Evolutionary conservation across 805 yeast genomes (phyloP), one percentile per base, ranked within the genome.

Genomic region (Candida maesae): DNA sequence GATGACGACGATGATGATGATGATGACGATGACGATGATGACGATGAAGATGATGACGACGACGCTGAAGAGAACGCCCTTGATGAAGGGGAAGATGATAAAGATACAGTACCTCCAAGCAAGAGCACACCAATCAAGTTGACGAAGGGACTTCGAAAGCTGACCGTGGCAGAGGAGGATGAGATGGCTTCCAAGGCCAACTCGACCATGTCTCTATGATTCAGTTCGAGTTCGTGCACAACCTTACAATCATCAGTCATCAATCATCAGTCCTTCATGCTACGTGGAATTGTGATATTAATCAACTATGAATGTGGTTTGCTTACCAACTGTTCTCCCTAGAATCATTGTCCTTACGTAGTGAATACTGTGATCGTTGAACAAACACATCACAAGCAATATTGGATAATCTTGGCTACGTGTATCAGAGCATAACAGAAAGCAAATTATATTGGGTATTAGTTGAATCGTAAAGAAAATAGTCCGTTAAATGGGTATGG

Each of bases 131-230:
- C 45, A 2, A 35, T 24, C 11, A 44, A 46, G 33, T n/a, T 44
- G 20, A 33, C 49, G 14, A 42, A 56, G 38, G 63, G 45, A 27
- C 49, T 52, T 18, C 51, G 48, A 55, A 67, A 39, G 41, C 17
- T 61, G 29, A 63, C 57, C 48, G 35, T 52, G 24, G 52, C 56
- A 2, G 51, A 50, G 26, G 53, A 49, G 34, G 50, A 49, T 18
- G 44, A 41, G 21, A 32, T 42, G 7, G 38, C 25, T 1, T 24
- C 37, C 17, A 39, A 47, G 36, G 23, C 5, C 20, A 26, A 15
- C 13, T 17, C 32, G 11, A 29, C 33, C 9, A 34, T 38, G 40
- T 38, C 46, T 10, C 24, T 41, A 15, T 46, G 27, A 39, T 6
- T 7, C 7, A n/a, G n/a, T n/a, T n/a, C n/a, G n/a, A n/a, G n/a